These are phyloP conservation scores for Solanum pinnatisectum DNA, from an alignment of 257 asterid species.

Conservation along the genomic window DNA sequence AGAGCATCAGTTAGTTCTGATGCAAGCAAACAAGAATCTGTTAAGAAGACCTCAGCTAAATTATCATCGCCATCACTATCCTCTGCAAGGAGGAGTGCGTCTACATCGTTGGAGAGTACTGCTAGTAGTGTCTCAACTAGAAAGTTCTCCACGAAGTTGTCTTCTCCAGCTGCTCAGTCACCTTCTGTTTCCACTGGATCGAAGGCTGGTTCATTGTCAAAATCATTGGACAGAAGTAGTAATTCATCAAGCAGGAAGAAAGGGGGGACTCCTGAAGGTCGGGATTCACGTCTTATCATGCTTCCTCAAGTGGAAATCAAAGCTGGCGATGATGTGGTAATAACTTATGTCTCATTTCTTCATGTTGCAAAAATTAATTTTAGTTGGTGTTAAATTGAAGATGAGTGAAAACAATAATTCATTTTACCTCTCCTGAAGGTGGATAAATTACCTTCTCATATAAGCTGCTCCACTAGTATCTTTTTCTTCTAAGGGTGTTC, in stretches of 20 bases:
- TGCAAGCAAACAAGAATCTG: slow-evolving; percentile 42
- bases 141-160: slow-evolving; percentile 38
- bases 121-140: slow-evolving; percentile 52
- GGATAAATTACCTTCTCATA: background rate
- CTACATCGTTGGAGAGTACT: slow-evolving; percentile 63
- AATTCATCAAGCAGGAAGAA: slow-evolving; percentile 50
- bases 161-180: slow-evolving; percentile 40
- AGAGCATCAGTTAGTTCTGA: slow-evolving; percentile 60
- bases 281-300: slow-evolving; percentile 82
- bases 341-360: background rate
- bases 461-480: background rate
- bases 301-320: slow-evolving; percentile 92
- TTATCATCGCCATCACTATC: slow-evolving; percentile 48
- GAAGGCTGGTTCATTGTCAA: slow-evolving; percentile 40
- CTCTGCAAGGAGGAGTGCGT: slow-evolving; percentile 40
- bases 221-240: slow-evolving; percentile 39
- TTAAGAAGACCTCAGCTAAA: slow-evolving; percentile 30
- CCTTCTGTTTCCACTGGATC: slow-evolving; percentile 64
- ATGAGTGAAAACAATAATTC: background rate
- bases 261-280: slow-evolving; percentile 64
- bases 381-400: background rate
- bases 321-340: slow-evolving; percentile 94
- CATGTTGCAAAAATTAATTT: background rate
- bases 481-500: background rate
- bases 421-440: background rate